Conservation (phyloP, 441 rosid genomes). For the Erodium moschatum region DNA sequence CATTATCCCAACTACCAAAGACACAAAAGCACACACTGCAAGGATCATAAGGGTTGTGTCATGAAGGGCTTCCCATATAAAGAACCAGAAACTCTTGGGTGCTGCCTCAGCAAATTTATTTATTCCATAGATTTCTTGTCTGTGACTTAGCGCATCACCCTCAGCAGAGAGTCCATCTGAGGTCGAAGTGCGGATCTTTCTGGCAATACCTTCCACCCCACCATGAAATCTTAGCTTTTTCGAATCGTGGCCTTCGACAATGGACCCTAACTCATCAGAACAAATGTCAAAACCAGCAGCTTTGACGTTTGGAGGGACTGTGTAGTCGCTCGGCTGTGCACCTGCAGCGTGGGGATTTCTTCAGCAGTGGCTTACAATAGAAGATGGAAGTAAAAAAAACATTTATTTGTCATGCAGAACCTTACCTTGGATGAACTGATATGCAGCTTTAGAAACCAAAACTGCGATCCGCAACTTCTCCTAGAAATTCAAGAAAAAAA, state of each 20-base stretch:
- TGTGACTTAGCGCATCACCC: background rate
- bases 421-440: slow-evolving; percentile 66
- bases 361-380: background rate
- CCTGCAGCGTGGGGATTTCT: background rate
- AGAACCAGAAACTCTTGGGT: slow-evolving; percentile 6
- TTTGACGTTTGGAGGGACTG: background rate
- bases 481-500: slow-evolving; percentile 29
- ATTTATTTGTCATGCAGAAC: slow-evolving; percentile 7
- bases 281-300: background rate
- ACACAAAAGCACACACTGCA: slow-evolving; percentile 5
- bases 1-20: slow-evolving; percentile 4
- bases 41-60: slow-evolving; percentile 6
- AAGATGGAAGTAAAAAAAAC: background rate
- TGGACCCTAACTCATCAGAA: slow-evolving; percentile 3
- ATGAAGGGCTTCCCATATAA: background rate
- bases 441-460: slow-evolving; percentile 81
- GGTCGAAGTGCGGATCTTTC: background rate
- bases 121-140: background rate
- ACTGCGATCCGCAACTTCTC: slow-evolving; percentile 76
- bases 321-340: background rate
- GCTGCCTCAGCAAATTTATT: slow-evolving; percentile 2
- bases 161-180: background rate
- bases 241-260: slow-evolving; percentile 5
- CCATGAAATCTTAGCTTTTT: slow-evolving; percentile 1
- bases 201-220: background rate